phyloP scores from a whole-genome alignment of 805 yeast species.

The Ogataea polymorpha region DNA sequence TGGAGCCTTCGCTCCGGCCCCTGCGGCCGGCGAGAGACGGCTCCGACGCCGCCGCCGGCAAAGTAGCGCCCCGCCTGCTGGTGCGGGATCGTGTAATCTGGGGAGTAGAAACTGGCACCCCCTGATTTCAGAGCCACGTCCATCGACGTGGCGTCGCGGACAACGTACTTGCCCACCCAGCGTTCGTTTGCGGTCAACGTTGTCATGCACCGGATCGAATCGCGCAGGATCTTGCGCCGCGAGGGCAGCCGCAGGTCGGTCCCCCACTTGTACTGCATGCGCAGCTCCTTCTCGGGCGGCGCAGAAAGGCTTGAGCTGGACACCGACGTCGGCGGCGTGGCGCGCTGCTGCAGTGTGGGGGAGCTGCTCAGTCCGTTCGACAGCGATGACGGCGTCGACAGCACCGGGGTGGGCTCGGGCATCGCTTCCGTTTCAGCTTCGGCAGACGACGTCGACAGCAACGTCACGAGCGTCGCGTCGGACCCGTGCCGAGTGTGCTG shows the following conservation, averaged over 20 bases:
- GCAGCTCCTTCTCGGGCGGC: not conserved
- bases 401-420: constrained; percentile 10
- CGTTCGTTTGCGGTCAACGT: constrained; percentile 32
- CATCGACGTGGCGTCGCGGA: constrained; percentile 20
- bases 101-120: constrained; percentile 7
- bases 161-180: constrained; percentile 34
- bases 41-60: constrained; percentile 1
- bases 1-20: constrained; percentile 22
- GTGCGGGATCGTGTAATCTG: constrained; percentile 7
- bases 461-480: not conserved
- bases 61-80: constrained; percentile 9
- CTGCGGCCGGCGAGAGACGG: not conserved
- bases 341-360: constrained; percentile 3
- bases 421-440: constrained; percentile 23
- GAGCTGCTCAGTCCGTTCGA: constrained; percentile 4
- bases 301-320: constrained; percentile 3
- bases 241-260: constrained; percentile 18
- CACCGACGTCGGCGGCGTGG: constrained; percentile 14
- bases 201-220: constrained; percentile 35
- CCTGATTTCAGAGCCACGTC: constrained; percentile 7
- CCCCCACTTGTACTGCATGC: constrained; percentile 8
- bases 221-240: constrained; percentile 28
- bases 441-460: not conserved
- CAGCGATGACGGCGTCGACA: constrained; percentile 12
- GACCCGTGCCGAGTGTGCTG: not conserved